phyloP scores from a whole-genome alignment of 441 rosid species.

The Biscutella auriculata region DNA sequence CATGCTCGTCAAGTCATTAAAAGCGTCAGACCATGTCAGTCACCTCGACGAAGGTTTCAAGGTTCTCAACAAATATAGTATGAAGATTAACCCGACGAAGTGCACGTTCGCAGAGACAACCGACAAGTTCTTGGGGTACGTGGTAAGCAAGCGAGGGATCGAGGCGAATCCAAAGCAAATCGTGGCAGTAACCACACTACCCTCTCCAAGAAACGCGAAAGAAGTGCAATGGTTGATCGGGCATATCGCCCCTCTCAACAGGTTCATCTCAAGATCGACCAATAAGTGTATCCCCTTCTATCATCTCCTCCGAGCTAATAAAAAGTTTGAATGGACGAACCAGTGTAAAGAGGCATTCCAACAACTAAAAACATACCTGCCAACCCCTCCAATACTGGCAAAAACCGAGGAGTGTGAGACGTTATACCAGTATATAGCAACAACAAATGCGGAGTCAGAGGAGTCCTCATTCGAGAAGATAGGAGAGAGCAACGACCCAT shows the following conservation, averaged over 20 bases:
- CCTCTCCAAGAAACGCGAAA: no score
- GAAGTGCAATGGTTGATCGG: background rate
- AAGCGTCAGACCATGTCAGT: background rate
- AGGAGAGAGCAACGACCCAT: no score
- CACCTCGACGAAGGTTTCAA: background rate
- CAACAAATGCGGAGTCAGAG: no score
- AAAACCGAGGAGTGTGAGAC: no score
- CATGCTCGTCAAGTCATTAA: background rate
- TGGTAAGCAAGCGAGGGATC: background rate
- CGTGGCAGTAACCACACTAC: no score
- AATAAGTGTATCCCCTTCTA: background rate
- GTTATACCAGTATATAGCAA: no score
- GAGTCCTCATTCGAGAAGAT: no score
- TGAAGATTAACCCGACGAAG: background rate
- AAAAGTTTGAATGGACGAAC: background rate
- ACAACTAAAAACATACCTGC: no score
- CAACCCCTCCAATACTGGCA: no score
- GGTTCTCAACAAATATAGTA: background rate
- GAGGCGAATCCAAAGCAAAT: background rate
- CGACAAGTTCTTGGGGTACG: background rate
- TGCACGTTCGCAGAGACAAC: background rate
- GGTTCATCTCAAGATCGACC: background rate
- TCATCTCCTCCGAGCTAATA: background rate
- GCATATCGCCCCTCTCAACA: background rate
- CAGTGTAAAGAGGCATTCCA: background rate